Conservation (phyloP, 2,329 filamentous ascomycete species). For the Cladophialophora immunda region DNA sequence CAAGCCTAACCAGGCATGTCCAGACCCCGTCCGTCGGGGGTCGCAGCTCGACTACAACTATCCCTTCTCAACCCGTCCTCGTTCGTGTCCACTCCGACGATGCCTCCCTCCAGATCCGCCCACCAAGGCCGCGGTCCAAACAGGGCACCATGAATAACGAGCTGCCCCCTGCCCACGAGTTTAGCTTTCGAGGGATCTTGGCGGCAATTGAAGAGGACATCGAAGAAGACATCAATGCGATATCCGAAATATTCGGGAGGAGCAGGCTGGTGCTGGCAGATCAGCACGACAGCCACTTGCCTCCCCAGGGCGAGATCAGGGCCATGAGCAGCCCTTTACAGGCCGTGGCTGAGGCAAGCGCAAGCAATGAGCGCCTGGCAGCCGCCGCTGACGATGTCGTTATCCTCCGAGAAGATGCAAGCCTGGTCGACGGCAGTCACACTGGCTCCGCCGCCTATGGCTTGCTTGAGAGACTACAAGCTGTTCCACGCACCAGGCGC, state of each 20-base stretch:
- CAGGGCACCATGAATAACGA: constrained; percentile 43
- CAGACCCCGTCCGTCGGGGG: constrained; percentile 37
- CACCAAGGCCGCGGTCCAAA: constrained; percentile 45
- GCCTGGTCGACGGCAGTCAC: constrained; percentile 47
- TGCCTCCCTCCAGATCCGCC: constrained; percentile 44
- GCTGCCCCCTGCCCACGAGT: constrained; percentile 60
- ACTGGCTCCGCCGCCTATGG: constrained; percentile 49
- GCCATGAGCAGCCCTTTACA: constrained; percentile 45
- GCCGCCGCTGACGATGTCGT: constrained; percentile 46
- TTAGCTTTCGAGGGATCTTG: constrained; percentile 65
- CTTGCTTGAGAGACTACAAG: constrained; percentile 47
- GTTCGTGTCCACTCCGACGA: constrained; percentile 53
- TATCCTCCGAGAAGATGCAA: constrained; percentile 51
- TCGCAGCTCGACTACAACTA: constrained; percentile 41
- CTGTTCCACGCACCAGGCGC: constrained; percentile 29
- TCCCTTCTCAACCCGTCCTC: constrained; percentile 54
- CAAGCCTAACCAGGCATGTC: constrained; percentile 36
- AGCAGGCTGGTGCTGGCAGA: constrained; percentile 69
- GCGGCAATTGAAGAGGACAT: constrained; percentile 67
- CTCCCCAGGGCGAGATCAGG: constrained; percentile 67
- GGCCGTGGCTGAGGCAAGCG: constrained; percentile 55
- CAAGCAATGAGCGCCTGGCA: constrained; percentile 48
- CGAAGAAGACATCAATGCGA: constrained; percentile 65
- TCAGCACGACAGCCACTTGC: constrained; percentile 69
- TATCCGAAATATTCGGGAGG: constrained; percentile 69